Evolutionary conservation across 2,329 filamentous ascomycete genomes (phyloP).

Genomic region (Aspergillus fructus): DNA sequence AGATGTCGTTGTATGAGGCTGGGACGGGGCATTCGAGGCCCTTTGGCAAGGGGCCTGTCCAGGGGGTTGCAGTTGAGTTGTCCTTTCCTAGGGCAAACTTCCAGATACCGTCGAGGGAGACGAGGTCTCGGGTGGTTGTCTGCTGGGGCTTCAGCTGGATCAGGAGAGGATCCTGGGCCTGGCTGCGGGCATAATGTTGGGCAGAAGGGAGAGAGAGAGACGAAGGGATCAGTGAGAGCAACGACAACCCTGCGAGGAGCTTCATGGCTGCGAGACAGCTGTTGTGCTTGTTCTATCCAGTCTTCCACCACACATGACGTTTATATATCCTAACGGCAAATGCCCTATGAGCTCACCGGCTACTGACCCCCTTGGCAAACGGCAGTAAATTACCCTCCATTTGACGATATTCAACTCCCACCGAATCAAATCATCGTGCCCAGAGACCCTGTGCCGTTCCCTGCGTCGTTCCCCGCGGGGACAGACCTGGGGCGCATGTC

Average conservation of each 20-base stretch:
- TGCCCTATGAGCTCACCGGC: background rate
- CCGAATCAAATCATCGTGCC: too few relatives aligned
- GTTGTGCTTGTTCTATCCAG: background rate
- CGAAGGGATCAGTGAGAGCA: background rate
- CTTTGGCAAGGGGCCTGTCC: slow-evolving; percentile 3
- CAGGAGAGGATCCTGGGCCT: background rate
- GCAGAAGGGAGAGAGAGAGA: background rate
- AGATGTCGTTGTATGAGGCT: slow-evolving; percentile 20
- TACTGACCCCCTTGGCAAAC: background rate
- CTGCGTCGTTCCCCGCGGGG: too few relatives aligned
- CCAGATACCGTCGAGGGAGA: slow-evolving; percentile 18
- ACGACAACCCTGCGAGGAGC: background rate
- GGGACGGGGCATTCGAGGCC: slow-evolving; percentile 18
- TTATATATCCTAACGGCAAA: background rate
- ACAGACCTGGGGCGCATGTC: too few relatives aligned
- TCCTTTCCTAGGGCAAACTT: slow-evolving; percentile 10
- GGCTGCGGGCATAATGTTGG: background rate
- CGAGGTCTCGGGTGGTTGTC: slow-evolving; percentile 9
- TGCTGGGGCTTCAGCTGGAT: slow-evolving; percentile 2
- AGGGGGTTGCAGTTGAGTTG: background rate
- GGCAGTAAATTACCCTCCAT: background rate
- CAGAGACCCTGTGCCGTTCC: too few relatives aligned
- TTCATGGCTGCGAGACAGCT: too few relatives aligned
- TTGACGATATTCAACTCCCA: too few relatives aligned
- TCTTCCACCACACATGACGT: background rate